Evolutionary conservation across 2,329 filamentous ascomycete genomes (phyloP).

Genomic region (Periconia digitata): DNA sequence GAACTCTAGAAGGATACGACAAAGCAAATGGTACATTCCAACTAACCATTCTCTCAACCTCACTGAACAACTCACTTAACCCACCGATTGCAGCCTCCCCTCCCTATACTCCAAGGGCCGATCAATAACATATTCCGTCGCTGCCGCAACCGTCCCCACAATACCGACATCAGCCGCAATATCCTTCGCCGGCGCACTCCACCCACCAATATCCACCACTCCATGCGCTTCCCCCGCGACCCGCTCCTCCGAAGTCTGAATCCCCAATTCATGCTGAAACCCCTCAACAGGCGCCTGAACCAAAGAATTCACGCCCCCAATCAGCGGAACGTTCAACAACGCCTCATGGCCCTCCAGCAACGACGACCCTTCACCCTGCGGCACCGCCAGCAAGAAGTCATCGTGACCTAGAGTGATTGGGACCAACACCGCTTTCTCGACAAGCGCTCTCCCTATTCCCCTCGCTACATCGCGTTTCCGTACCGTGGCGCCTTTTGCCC

Average conservation of each 20-base stretch:
- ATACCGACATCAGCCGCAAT: constrained; percentile 2
- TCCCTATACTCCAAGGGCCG: constrained; percentile 4
- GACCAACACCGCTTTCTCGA: constrained; percentile 3
- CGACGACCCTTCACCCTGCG: neutral
- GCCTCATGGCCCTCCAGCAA: no score
- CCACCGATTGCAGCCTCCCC: constrained; percentile 7
- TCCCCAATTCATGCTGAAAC: no score
- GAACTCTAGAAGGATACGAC: no score
- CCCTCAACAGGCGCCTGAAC: no score
- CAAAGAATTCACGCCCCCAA: no score
- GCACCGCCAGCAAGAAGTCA: neutral
- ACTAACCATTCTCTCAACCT: no score
- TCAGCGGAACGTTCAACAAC: no score
- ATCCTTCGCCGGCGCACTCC: neutral
- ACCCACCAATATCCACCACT: constrained; percentile 2
- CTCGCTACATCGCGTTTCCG: constrained; percentile 1
- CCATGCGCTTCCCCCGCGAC: neutral
- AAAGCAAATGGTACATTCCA: no score
- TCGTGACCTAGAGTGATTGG: constrained; percentile 3
- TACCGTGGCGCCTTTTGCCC: neutral
- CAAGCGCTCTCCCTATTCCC: neutral
- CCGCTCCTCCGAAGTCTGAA: neutral
- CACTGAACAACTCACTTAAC: no score
- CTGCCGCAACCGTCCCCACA: constrained; percentile 1
- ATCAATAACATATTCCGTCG: constrained; percentile 3